These are phyloP conservation scores for Cercospora sp. DNA, from an alignment of 2,329 filamentous ascomycete genomes.

Conservation along the genomic window DNA sequence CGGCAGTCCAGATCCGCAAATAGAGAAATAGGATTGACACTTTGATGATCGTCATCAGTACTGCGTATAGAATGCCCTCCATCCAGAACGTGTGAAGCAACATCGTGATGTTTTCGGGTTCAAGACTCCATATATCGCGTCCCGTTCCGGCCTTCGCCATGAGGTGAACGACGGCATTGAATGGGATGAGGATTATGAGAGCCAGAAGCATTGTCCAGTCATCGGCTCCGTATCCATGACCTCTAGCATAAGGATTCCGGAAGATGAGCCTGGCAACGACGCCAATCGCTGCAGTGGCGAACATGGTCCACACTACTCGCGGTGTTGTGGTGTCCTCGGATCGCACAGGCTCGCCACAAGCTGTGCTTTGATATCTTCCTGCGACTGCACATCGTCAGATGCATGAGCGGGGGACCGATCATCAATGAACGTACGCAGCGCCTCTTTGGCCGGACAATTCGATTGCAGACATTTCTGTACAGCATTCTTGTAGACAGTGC, in stretches of 20 bases:
- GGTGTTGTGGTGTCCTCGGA: not conserved
- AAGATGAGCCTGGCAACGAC: constrained; percentile 13
- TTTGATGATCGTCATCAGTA: constrained; percentile 17
- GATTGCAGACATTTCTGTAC: constrained; percentile 14
- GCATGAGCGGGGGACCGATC: not conserved
- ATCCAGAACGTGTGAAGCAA: constrained; percentile 14
- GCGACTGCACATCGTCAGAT: not conserved
- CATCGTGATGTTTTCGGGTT: constrained; percentile 10
- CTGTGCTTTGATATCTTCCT: constrained; percentile 7
- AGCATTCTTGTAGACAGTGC: not conserved
- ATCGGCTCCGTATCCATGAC: constrained; percentile 10
- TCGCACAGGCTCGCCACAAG: constrained; percentile 10
- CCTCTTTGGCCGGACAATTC: constrained; percentile 13
- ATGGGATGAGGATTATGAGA: constrained; percentile 8
- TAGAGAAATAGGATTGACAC: constrained; percentile 18
- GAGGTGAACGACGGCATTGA: not conserved
- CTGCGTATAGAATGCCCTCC: constrained; percentile 14
- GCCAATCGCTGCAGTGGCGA: constrained; percentile 2
- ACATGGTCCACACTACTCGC: constrained; percentile 12
- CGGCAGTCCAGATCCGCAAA: constrained; percentile 17
- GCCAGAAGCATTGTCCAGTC: constrained; percentile 10
- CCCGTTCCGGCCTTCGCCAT: constrained; percentile 12
- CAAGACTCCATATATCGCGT: constrained; percentile 13
- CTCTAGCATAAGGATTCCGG: constrained; percentile 6
- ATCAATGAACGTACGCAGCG: constrained; percentile 5